Evolutionary conservation across 768 basidiomycete species (phyloP).

Genomic region (Lentinula detonsa): DNA sequence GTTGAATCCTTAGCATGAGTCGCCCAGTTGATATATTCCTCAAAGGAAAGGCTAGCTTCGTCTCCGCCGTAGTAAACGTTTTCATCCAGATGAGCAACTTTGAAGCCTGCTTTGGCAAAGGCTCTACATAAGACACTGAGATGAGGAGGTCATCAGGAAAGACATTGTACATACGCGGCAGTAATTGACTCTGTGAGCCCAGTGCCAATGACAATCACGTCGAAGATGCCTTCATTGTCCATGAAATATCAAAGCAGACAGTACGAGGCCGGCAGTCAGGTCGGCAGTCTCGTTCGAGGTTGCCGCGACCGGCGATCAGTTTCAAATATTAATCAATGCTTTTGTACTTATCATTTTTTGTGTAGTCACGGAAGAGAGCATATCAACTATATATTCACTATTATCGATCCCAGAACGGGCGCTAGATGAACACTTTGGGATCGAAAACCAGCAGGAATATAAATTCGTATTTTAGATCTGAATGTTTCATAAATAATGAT

Average conservation of each 20-base stretch:
- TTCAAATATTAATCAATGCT: too few species aligned
- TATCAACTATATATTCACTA: too few species aligned
- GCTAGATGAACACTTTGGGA: neutral
- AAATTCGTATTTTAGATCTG: too few species aligned
- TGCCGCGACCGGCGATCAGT: neutral
- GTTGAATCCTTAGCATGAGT: slow-evolving; percentile 22
- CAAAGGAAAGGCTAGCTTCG: slow-evolving; percentile 75
- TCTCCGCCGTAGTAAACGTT: slow-evolving; percentile 82
- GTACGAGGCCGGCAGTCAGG: too few species aligned
- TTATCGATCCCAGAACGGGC: neutral
- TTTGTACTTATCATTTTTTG: too few species aligned
- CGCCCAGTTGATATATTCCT: slow-evolving; percentile 75
- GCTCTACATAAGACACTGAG: slow-evolving; percentile 45
- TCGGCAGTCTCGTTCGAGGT: neutral
- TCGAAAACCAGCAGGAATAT: too few species aligned
- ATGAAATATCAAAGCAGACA: neutral
- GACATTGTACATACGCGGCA: slow-evolving; percentile 66
- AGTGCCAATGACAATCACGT: slow-evolving; percentile 70
- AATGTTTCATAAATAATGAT: too few species aligned
- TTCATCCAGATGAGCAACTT: slow-evolving; percentile 81
- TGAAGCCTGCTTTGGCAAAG: slow-evolving; percentile 82
- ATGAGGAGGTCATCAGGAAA: neutral
- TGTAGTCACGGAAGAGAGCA: too few species aligned
- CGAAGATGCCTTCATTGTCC: slow-evolving; percentile 35
- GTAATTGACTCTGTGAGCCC: slow-evolving; percentile 79